Evolutionary conservation across 257 asterid species (phyloP), one percentile per base, ranked within the genome.

Genomic region (Penstemon eatonii): DNA sequence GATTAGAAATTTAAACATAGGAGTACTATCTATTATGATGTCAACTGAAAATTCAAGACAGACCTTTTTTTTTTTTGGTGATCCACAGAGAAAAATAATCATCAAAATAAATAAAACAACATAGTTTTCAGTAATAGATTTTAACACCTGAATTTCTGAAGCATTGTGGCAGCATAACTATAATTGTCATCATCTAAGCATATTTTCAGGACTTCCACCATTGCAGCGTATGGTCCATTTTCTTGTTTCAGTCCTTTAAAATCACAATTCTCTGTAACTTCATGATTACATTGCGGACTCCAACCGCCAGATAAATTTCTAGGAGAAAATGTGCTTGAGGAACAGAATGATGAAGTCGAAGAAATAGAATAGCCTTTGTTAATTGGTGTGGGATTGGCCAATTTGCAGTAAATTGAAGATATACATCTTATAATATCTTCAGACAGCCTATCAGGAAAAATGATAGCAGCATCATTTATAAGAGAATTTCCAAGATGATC

Each of bases 321-420:
- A 25, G 98, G 96, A 73, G 97, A 87, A 75, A 87, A 83, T 13
- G 96, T 85, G 85, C 81, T 80, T 1, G 98, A 87, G 43, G 96
- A 86, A 78, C 95, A 84, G 71, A 80, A 74, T 0, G 96, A 92
- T 10, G 98, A 86, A 43, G 82, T 67, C 7, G 97, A 87, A 18
- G 98, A 89, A 80, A 76, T 79, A 15, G 92, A 83, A 65, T 61
- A 68, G 63, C 87, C 95, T 72, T 78, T 86, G 11, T 59, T 78
- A 72, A 76, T 62, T 19, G 13, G 71, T 33, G 72, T 11, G 12
- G 86, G 82, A 62, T 75, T 70, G 59, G 95, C 82, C 80, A 92
- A 69, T 80, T 85, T 92, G 82, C 92, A 83, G 82, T 87, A 92
- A 66, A 92, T 87, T n/a, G 91, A 87, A 65, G 86, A 82, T 73